Evolutionary conservation across 306 rosid species (phyloP).

Genomic region (Acacia acuminata): DNA sequence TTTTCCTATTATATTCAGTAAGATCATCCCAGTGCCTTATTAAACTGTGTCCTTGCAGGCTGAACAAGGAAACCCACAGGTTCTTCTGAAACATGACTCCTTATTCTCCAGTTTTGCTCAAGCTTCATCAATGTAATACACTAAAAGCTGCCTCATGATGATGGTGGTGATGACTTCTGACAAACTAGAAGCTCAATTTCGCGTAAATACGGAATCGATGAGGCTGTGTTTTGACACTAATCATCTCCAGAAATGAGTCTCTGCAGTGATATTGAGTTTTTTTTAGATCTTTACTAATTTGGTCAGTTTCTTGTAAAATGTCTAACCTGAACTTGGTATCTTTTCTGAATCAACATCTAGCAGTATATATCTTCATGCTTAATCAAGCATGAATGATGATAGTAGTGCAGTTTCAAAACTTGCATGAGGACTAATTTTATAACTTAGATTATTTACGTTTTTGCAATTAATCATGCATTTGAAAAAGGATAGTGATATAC

Average conservation of each 20-base stretch:
- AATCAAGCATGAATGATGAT: background rate
- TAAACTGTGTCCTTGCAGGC: conserved; percentile 36
- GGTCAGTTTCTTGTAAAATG: conserved; percentile 10
- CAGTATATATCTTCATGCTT: background rate
- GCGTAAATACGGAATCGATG: background rate
- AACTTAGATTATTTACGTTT: background rate
- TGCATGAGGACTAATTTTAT: background rate
- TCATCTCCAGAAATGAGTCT: background rate
- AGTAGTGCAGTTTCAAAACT: background rate
- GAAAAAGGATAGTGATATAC: background rate
- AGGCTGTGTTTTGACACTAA: background rate
- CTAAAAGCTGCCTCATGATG: conserved; percentile 2
- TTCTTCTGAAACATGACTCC: conserved; percentile 52
- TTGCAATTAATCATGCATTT: background rate
- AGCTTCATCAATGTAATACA: conserved; percentile 65
- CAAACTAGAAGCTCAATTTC: background rate
- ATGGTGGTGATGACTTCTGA: background rate
- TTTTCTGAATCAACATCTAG: conserved; percentile 9
- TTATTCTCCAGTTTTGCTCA: conserved; percentile 75
- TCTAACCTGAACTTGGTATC: conserved; percentile 12
- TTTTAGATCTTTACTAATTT: background rate
- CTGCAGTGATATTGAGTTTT: background rate
- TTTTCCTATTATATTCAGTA: conserved; percentile 1
- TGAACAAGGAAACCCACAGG: conserved; percentile 83
- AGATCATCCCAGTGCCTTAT: background rate